These are phyloP conservation scores for Cnidoscolus chayamansa DNA, from an alignment of 441 rosid genomes.

Conservation along the genomic window DNA sequence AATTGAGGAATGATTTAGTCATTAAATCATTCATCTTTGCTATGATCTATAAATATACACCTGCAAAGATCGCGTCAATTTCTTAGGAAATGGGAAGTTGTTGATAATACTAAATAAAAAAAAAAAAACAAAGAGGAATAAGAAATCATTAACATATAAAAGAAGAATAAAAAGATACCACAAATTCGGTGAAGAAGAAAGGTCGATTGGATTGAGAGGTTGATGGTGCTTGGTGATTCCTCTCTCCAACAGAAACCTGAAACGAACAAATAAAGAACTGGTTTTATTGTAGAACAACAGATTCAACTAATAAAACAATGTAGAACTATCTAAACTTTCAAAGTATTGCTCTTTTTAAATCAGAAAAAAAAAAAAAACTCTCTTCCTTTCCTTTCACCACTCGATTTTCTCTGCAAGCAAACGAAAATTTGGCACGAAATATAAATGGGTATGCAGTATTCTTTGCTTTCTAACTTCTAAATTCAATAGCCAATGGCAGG, in stretches of 20 bases:
- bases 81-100: background rate
- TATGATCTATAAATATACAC: constrained; percentile 12
- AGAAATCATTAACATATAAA: background rate
- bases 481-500: background rate
- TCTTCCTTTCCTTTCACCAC: background rate
- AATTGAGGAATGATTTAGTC: constrained; percentile 30
- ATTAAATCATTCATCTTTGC: constrained; percentile 33
- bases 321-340: background rate
- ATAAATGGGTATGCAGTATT: no score
- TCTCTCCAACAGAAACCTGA: constrained; percentile 11
- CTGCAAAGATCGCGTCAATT: background rate
- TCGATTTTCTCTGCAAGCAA: background rate
- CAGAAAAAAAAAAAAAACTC: background rate
- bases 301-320: background rate
- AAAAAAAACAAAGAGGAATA: background rate
- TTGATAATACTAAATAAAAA: background rate
- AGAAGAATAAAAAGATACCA: background rate
- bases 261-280: background rate
- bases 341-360: background rate
- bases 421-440: background rate
- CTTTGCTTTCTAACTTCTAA: background rate
- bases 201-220: background rate
- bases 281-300: background rate
- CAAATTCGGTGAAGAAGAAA: background rate
- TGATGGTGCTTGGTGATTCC: background rate